phyloP scores from a whole-genome alignment of 495 filamentous ascomycete genomes.

The Evernia prunastri region DNA sequence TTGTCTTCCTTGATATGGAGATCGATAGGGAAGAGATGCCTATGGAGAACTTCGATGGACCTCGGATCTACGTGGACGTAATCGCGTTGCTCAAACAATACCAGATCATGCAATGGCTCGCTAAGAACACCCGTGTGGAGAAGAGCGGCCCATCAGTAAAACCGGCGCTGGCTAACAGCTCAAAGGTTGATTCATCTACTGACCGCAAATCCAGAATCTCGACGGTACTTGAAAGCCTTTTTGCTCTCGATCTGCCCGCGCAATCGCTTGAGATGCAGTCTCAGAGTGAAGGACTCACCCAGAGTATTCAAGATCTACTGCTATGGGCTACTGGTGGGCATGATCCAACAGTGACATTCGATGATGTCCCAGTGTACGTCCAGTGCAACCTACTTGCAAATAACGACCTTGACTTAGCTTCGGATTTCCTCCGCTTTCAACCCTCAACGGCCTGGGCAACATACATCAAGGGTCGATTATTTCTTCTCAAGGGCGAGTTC shows the following conservation, averaged over 20 bases:
- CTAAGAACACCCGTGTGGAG: slow-evolving; percentile 45
- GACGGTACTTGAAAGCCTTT: slow-evolving; percentile 46
- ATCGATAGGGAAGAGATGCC: slow-evolving; percentile 60
- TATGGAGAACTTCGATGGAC: slow-evolving; percentile 58
- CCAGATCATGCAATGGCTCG: slow-evolving; percentile 76
- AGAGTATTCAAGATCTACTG: slow-evolving; percentile 45
- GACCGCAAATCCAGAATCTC: slow-evolving; percentile 14
- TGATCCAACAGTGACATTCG: slow-evolving; percentile 36
- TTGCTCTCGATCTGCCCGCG: slow-evolving; percentile 43
- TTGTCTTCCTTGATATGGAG: slow-evolving; percentile 76
- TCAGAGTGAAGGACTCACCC: slow-evolving; percentile 43
- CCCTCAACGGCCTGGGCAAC: slow-evolving; percentile 62
- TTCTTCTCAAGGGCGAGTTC: slow-evolving; percentile 64
- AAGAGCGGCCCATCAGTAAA: slow-evolving; percentile 11
- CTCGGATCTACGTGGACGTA: slow-evolving; percentile 59
- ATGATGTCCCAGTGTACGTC: slow-evolving; percentile 48
- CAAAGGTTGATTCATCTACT: background rate
- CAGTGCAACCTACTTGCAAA: slow-evolving; percentile 67
- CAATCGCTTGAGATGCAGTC: slow-evolving; percentile 37
- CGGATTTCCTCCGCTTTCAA: slow-evolving; percentile 67
- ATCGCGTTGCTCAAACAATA: slow-evolving; percentile 63
- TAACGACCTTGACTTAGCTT: slow-evolving; percentile 63
- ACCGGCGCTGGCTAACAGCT: background rate
- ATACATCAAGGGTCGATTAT: slow-evolving; percentile 80
- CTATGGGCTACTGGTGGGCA: slow-evolving; percentile 42